Base-by-base conservation (phyloP, 225 moss, liverwort and hornwort species). In the Physcomitrium patens region DNA sequence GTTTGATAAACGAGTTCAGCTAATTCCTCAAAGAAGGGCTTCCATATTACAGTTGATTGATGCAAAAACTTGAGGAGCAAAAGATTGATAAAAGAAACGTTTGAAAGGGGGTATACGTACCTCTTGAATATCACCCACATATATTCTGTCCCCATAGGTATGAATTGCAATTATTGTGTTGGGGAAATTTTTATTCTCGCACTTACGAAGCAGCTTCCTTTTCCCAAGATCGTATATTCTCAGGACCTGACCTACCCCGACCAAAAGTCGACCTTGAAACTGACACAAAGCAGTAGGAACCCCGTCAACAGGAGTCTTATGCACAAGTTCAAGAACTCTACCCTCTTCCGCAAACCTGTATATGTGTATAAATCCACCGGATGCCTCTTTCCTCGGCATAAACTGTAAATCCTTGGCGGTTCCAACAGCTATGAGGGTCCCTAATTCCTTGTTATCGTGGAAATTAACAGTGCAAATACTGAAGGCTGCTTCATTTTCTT, bases 121-220 rank as follows among this genome's bases (percentile, higher is more conserved):
- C 93, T 99, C 99, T 71, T 99, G 95, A 72, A 99, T 89, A 75
- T 99, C 99, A 71, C 99, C 99, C 67, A 99, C 99, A 19, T 99
- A 99, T 78, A 99, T 99, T 79, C 99, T 80, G 83, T 99, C 99
- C n/a, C 99, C 95, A 72, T 92, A 95, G 20, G 99, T 93, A 70
- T 99, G 99, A 68, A 99, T 99, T 72, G 99, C 99, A 80, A 88
- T 92, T 24, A 99, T 99, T 24, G 95, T 99, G 16, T 99, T 99
- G 9, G 99, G 99, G 41, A 99, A 99, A 57, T 93, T 99, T 73
- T 99, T 99, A 55, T 95, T 99, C 70, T 99, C 99, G 68, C 99
- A 99, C 70, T 99, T 99, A 31, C 99, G 91, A 60, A 99, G 82
- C 69, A 99, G 84, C 77, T 99, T 99, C 80, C 89, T 82, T 77